phyloP scores from a whole-genome alignment of 805 yeast species.

The Kodamaea laetipori region DNA sequence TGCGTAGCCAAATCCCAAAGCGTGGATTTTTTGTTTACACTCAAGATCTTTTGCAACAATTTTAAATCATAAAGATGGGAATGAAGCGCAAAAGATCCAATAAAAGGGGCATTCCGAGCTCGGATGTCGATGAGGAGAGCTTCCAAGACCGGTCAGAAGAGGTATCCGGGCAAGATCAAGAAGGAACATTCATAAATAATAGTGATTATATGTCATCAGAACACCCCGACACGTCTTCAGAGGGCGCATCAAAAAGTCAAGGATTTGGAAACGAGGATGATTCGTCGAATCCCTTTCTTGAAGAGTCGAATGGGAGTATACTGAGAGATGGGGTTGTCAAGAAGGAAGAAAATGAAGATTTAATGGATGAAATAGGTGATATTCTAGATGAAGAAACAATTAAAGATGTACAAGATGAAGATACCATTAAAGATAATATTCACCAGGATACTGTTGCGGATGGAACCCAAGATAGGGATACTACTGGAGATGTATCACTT shows the following conservation, averaged over 20 bases:
- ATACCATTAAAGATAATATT: background rate
- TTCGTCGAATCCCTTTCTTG: constrained; percentile 10
- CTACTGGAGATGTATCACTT: too few relatives aligned
- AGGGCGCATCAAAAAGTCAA: background rate
- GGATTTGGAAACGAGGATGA: constrained; percentile 6
- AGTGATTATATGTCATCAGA: constrained; percentile 31
- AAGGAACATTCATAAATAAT: constrained; percentile 41
- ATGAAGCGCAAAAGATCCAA: constrained; percentile 11
- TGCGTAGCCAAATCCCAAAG: constrained; percentile 4
- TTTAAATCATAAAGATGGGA: constrained; percentile 2
- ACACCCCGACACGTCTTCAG: constrained; percentile 11
- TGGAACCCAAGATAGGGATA: too few relatives aligned
- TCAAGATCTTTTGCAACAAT: background rate
- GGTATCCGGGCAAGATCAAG: constrained; percentile 13
- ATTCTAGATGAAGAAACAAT: too few relatives aligned
- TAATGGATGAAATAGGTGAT: background rate
- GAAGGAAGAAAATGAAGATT: too few relatives aligned
- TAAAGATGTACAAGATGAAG: too few relatives aligned
- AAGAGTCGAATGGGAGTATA: background rate
- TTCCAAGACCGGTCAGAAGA: background rate
- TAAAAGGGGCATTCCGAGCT: constrained; percentile 8
- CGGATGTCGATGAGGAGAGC: constrained; percentile 8
- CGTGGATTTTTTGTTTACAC: constrained; percentile 7
- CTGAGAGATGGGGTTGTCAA: too few relatives aligned
- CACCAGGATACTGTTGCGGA: too few relatives aligned